Evolutionary conservation across 1,139 yeast species (phyloP).

Genomic region (Pichia kudriavzevii): DNA sequence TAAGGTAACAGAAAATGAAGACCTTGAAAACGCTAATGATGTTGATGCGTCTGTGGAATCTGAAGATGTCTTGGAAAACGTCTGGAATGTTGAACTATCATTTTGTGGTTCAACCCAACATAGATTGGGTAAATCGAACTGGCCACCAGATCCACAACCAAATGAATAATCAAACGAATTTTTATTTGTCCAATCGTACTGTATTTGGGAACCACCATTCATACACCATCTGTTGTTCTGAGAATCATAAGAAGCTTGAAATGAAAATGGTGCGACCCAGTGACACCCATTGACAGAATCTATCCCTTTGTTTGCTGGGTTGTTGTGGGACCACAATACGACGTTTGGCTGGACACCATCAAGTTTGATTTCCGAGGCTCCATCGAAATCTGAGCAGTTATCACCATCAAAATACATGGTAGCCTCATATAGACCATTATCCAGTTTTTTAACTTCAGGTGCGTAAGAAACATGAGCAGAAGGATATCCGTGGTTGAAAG

Average conservation of each 20-base stretch:
- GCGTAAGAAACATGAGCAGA: constrained; percentile 20
- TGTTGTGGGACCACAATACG: constrained; percentile 24
- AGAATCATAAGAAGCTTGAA: constrained; percentile 15
- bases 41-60: too few species aligned
- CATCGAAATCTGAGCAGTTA: constrained; percentile 17
- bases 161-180: constrained; percentile 22
- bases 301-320: constrained; percentile 11
- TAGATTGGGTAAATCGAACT: constrained; percentile 21
- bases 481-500: constrained; percentile 17
- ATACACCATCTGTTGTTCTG: constrained; percentile 19
- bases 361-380: constrained; percentile 25
- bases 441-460: constrained; percentile 18
- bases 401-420: constrained; percentile 24
- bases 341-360: constrained; percentile 23
- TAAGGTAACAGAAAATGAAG: too few species aligned
- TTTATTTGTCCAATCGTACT: constrained; percentile 25
- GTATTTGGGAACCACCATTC: constrained; percentile 23
- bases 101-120: constrained; percentile 27
- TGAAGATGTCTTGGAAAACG: too few species aligned
- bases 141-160: constrained; percentile 25
- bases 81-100: too few species aligned
- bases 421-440: constrained; percentile 20
- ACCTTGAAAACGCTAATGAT: too few species aligned
- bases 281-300: constrained; percentile 20
- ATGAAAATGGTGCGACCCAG: constrained; percentile 22